Evolutionary conservation across 2,329 filamentous ascomycete genomes (phyloP).

Genomic region (Trichoderma sp.): DNA sequence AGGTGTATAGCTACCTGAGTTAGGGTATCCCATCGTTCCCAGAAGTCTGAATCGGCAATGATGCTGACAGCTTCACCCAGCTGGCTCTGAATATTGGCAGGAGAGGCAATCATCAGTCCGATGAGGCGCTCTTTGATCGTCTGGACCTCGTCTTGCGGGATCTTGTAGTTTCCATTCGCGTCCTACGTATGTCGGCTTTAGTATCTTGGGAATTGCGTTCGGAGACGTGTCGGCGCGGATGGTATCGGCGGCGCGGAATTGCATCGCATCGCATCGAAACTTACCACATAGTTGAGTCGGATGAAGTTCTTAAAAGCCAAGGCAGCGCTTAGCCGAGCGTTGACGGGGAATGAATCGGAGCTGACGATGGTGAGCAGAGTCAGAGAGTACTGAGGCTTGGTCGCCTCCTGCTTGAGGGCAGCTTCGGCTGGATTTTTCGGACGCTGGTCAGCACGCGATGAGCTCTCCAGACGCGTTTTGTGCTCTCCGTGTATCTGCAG

Average conservation of each 20-base stretch:
- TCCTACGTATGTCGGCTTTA: slow-evolving; percentile 49
- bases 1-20: slow-evolving; percentile 58
- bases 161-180: slow-evolving; percentile 90
- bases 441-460: slow-evolving; percentile 37
- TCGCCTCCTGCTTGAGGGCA: slow-evolving; percentile 73
- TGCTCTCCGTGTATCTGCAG: background rate
- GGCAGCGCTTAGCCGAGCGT: slow-evolving; percentile 81
- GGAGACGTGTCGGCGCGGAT: background rate
- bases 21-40: slow-evolving; percentile 92
- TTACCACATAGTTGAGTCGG: slow-evolving; percentile 81
- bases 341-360: slow-evolving; percentile 65
- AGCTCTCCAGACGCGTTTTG: slow-evolving; percentile 13
- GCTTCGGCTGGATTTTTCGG: slow-evolving; percentile 65
- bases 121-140: slow-evolving; percentile 95
- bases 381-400: slow-evolving; percentile 83
- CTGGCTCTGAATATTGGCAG: slow-evolving; percentile 83
- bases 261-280: slow-evolving; percentile 38
- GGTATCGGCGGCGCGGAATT: slow-evolving; percentile 30
- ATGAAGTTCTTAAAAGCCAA: slow-evolving; percentile 99
- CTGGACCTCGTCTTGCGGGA: slow-evolving; percentile 75
- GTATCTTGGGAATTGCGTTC: background rate
- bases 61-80: slow-evolving; percentile 95
- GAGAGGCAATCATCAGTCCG: slow-evolving; percentile 92
- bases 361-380: slow-evolving; percentile 87
- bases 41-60: slow-evolving; percentile 98